phyloP scores from a whole-genome alignment of 345 rosid genomes.

The Acer yangbiense region DNA sequence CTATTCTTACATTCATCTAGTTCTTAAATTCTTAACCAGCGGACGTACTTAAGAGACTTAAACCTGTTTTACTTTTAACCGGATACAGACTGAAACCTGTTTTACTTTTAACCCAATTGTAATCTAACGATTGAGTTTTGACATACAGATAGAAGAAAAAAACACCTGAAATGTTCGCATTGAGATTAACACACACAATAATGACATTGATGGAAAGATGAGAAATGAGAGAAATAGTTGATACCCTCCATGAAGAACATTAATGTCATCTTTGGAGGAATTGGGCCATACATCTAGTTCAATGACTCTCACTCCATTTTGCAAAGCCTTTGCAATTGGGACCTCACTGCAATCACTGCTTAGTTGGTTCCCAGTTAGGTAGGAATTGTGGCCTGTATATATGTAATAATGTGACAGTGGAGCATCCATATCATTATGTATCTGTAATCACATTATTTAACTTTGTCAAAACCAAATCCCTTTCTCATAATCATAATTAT shows the following conservation, averaged over 20 bases:
- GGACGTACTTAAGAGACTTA: too few relatives aligned
- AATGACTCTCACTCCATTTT: slow-evolving; percentile 82
- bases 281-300: slow-evolving; percentile 97
- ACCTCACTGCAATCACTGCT: slow-evolving; percentile 97
- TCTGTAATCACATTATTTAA: slow-evolving; percentile 48
- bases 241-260: slow-evolving; percentile 95
- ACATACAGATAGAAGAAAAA: background rate
- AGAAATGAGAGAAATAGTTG: too few relatives aligned
- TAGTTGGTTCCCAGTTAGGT: slow-evolving; percentile 93
- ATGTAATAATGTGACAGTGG: slow-evolving; percentile 92
- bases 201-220: too few relatives aligned
- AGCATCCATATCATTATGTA: slow-evolving; percentile 86
- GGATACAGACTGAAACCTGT: too few relatives aligned
- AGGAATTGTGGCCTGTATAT: slow-evolving; percentile 95
- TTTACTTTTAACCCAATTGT: too few relatives aligned
- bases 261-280: slow-evolving; percentile 66
- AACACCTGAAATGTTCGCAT: background rate
- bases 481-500: too few relatives aligned
- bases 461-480: background rate
- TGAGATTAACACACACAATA: too few relatives aligned
- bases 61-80: too few relatives aligned
- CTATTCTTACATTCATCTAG: background rate
- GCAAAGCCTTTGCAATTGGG: slow-evolving; percentile 75
- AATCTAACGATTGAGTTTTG: background rate
- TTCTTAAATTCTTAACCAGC: too few relatives aligned